A percentile compares a stretch with the other conserved stretches of the same genome.
phyloP scores from a whole-genome alignment of 2,329 filamentous ascomycete species.

The Amylocarpus encephaloides region DNA sequence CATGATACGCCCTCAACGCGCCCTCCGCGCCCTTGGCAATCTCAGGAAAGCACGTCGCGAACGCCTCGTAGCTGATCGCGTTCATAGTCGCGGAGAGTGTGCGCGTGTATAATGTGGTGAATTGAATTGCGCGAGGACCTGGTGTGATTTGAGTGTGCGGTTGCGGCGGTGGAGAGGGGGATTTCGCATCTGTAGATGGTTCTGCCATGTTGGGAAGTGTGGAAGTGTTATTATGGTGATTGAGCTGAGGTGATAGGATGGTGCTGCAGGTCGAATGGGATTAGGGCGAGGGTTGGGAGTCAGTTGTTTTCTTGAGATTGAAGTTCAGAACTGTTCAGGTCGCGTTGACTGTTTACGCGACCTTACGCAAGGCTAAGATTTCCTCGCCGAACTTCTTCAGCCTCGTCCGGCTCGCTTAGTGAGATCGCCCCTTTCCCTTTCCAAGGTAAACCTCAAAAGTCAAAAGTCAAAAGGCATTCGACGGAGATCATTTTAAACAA shows the following conservation, averaged over 20 bases:
- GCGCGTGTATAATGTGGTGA: slow-evolving; percentile 47
- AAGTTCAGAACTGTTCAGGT: background rate
- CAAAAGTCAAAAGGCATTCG: too few relatives aligned
- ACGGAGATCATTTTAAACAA: too few relatives aligned
- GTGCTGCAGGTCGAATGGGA: too few relatives aligned
- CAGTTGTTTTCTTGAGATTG: background rate
- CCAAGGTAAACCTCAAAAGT: too few relatives aligned
- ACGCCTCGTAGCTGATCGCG: slow-evolving; percentile 50
- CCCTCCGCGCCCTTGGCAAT: slow-evolving; percentile 45
- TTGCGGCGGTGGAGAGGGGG: slow-evolving; percentile 22
- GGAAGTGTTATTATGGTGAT: too few relatives aligned
- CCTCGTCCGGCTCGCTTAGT: background rate
- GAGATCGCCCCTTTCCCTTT: too few relatives aligned
- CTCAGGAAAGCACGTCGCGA: slow-evolving; percentile 56
- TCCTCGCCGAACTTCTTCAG: background rate
- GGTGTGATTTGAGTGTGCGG: slow-evolving; percentile 34
- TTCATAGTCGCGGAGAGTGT: slow-evolving; percentile 48
- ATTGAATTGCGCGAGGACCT: slow-evolving; percentile 50
- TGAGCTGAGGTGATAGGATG: too few relatives aligned
- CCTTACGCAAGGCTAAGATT: background rate
- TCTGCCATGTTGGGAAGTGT: too few relatives aligned
- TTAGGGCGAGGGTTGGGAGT: too few relatives aligned
- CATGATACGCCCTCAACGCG: slow-evolving; percentile 49
- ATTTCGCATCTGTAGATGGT: background rate
- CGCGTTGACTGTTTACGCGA: background rate